phyloP scores from a whole-genome alignment of 495 filamentous ascomycete species.

The Xylaria intraflava region DNA sequence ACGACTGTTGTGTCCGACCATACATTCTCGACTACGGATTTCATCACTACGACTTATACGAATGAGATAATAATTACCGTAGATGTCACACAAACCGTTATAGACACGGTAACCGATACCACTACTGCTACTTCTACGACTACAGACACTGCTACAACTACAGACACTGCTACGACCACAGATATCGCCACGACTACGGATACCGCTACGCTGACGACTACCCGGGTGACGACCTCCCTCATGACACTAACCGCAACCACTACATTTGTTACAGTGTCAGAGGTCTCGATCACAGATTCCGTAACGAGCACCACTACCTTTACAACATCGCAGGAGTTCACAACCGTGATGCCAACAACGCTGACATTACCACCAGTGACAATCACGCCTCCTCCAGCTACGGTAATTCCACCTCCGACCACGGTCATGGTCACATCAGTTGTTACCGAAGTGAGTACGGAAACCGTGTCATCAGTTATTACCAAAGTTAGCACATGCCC shows the following conservation, averaged over 20 bases:
- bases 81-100: slow-evolving; percentile 17
- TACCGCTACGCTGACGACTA: slow-evolving; percentile 20
- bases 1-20: slow-evolving; percentile 28
- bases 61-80: slow-evolving; percentile 17
- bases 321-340: slow-evolving; percentile 24
- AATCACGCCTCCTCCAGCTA: slow-evolving; percentile 25
- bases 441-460: slow-evolving; percentile 23
- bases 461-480: too few species aligned
- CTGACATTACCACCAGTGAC: slow-evolving; percentile 24
- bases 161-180: slow-evolving; percentile 21
- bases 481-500: slow-evolving; percentile 27
- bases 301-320: slow-evolving; percentile 26
- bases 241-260: slow-evolving; percentile 22
- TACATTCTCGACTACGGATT: slow-evolving; percentile 18
- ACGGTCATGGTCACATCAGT: slow-evolving; percentile 19
- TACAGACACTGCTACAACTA: slow-evolving; percentile 15
- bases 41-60: slow-evolving; percentile 22
- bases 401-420: slow-evolving; percentile 6
- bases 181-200: slow-evolving; percentile 22
- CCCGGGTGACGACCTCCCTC: slow-evolving; percentile 20
- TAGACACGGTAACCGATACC: slow-evolving; percentile 4
- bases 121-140: slow-evolving; percentile 9
- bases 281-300: slow-evolving; percentile 25
- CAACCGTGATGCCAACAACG: slow-evolving; percentile 18
- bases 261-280: slow-evolving; percentile 22